A percentile compares a stretch with the other conserved stretches of the same genome.
These are phyloP conservation scores for Alternaria postmessia DNA, from an alignment of 2,329 filamentous ascomycete species.

Conservation along the genomic window DNA sequence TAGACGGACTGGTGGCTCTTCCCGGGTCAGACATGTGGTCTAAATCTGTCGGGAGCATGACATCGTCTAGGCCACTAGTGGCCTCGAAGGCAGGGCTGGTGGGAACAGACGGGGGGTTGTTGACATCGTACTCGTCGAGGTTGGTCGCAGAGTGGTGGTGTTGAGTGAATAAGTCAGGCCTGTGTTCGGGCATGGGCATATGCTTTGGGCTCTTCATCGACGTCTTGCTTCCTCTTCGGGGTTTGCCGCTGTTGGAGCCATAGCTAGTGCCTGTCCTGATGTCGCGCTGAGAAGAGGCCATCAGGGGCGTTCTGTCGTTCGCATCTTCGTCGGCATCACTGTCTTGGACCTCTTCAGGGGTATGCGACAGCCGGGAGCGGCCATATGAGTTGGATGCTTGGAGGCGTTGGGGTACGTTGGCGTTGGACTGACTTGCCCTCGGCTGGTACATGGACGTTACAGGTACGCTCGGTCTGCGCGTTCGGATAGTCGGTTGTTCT, in stretches of 20 bases:
- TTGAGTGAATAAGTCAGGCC: conserved; percentile 35
- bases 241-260: conserved; percentile 46
- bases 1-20: conserved; percentile 33
- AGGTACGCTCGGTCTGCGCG: conserved; percentile 56
- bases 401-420: conserved; percentile 31
- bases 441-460: conserved; percentile 41
- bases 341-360: conserved; percentile 45
- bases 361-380: conserved; percentile 41
- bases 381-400: conserved; percentile 24
- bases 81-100: conserved; percentile 64
- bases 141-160: conserved; percentile 44
- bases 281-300: conserved; percentile 51
- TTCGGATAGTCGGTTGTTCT: conserved; percentile 56
- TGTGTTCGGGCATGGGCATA: conserved; percentile 17
- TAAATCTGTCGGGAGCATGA: conserved; percentile 75
- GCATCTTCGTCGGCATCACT: conserved; percentile 59
- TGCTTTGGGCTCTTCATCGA: conserved; percentile 44
- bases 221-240: conserved; percentile 41
- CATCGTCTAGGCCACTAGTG: conserved; percentile 64
- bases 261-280: conserved; percentile 47
- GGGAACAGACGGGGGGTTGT: conserved; percentile 71
- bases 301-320: conserved; percentile 65
- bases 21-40: conserved; percentile 33
- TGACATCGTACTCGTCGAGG: conserved; percentile 65
- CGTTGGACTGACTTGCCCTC: conserved; percentile 35